Base-by-base conservation (phyloP, 2,329 filamentous ascomycete genomes). In the Fusarium gaditjirri region DNA sequence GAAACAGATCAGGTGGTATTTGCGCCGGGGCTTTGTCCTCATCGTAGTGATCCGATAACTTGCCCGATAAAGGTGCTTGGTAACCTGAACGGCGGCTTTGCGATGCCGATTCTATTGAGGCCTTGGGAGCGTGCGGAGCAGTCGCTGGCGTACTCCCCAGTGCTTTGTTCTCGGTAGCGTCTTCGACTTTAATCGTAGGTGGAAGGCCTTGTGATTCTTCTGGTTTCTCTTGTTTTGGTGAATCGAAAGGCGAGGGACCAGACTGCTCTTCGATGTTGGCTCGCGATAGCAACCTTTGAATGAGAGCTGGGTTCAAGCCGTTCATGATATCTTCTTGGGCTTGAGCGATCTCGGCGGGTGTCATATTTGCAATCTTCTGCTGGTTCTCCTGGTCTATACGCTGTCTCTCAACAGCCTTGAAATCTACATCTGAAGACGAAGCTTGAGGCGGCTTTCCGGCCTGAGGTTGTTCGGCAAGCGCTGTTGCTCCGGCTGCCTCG, bases 381-480 rank as follows among this genome's bases (percentile, higher is more conserved):
- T 84, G 89, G 77, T 98, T 99, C 80, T 98, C 94, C 73, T 90
- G 87, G 77, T 95, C 93, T 79, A 99, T 98, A 9, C 87, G 86
- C 70, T 84, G 84, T 77, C 89, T 90, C 78, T 97, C 94, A 46
- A 87, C 84, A 16, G 86, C 80, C 44, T 85, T 83, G 42, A 82
- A 78, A 39, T 70, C 76, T 8, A 17, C 19, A 41, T 49, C 67
- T 14, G 57, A 53, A 19, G 54, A 13, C 4, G 53, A 10, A 8
- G 46, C 35, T 41, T 67, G 55, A 23, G 54, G 9, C 14, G 49
- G 6, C 11, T 62, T 63, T 19, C 19, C 27, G 21, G 21, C 16
- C n/a, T 21, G 43, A 29, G 55, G 8, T 61, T 58, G 58, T 23
- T 50, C 49, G 33, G 50, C 31, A 23, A 36, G 27, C 17, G 61